These are phyloP conservation scores for Inga laurina DNA, from an alignment of 306 rosid genomes.

Conservation along the genomic window DNA sequence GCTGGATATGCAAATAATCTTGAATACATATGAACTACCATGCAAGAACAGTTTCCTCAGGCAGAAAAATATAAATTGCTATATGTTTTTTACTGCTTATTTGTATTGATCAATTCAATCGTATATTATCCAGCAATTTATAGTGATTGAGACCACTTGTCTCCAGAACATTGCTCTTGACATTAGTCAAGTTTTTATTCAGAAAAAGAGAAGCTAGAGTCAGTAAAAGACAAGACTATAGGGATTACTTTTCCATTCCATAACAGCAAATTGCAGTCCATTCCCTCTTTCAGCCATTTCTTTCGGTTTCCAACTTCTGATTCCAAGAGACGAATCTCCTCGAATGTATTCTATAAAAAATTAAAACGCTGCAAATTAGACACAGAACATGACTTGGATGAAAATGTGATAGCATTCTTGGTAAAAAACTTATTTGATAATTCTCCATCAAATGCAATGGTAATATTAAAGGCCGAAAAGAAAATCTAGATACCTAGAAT, in stretches of 20 bases:
- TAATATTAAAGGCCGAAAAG: slow-evolving; percentile 6
- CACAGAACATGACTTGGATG: neutral
- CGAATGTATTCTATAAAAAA: slow-evolving; percentile 61
- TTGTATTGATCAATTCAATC: slow-evolving; percentile 2
- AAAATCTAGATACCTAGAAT: slow-evolving; percentile 23
- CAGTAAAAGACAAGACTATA: slow-evolving; percentile 1
- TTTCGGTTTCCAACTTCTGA: slow-evolving; percentile 66
- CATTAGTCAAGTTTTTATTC: neutral
- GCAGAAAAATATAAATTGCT: slow-evolving; percentile 6
- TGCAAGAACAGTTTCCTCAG: slow-evolving; percentile 7
- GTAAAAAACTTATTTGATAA: slow-evolving; percentile 25
- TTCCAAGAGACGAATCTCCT: slow-evolving; percentile 79
- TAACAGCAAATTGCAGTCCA: slow-evolving; percentile 84
- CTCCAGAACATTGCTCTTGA: neutral
- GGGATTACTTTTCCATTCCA: slow-evolving; percentile 85
- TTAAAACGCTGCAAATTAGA: slow-evolving; percentile 25
- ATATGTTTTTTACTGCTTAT: neutral
- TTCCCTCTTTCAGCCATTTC: slow-evolving; percentile 97
- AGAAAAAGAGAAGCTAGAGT: slow-evolving; percentile 14
- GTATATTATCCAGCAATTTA: neutral
- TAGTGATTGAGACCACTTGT: slow-evolving; percentile 13
- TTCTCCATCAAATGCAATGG: slow-evolving; percentile 23
- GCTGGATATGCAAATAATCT: neutral
- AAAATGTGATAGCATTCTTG: slow-evolving; percentile 15
- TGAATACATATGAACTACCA: neutral